Evolutionary conservation across 2,329 filamentous ascomycete genomes (phyloP), one percentile per base, ranked within the genome.

Genomic region (Colletotrichum gloeosporioides): DNA sequence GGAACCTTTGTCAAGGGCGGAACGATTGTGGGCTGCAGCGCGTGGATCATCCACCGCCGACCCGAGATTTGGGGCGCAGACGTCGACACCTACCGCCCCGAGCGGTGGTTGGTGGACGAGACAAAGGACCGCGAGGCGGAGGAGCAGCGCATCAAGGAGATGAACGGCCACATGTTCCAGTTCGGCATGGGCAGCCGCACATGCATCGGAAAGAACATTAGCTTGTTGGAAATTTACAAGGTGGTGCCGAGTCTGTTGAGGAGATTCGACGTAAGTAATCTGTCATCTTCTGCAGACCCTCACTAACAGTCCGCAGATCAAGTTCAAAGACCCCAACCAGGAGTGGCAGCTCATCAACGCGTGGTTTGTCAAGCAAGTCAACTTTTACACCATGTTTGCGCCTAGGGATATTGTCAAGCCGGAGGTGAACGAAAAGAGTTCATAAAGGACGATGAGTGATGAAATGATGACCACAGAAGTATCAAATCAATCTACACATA

Each of bases 1-100:
- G 93, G 92, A 2, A 83, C 88, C 18, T 90, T 89, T 72, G 87
- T 96, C 32, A 90, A 90, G 6, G 94, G 92, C 2, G 94, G 94
- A 8, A 95, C 94, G 0, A 93, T 94, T 75, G 93, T 95, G 1
- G 94, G 94, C 8, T 94, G 92, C 81, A 95, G 92, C 69, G 91
- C 94, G 0, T 96, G 94, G 94, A 91, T 95, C 18, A 87, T 96
- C 39, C 94, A 96, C 80, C 89, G 93, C 4, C 89, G 92, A 4
- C 87, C 89, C 7, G 91, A 93, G 71, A 87, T 96, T 34, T 96
- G 95, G 79, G 94, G 94, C 3, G 82, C 87, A 0, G 92, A 96
- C 77, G 91, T 91, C 1, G 92, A 95, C 61, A 84, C 82, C 0
- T 96, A 90, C 82, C 85, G 92, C 15, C 94, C 94, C 0, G 94